Evolutionary conservation across 441 rosid genomes (phyloP), one percentile per base, ranked within the genome.

Genomic region (Kokia cookei): DNA sequence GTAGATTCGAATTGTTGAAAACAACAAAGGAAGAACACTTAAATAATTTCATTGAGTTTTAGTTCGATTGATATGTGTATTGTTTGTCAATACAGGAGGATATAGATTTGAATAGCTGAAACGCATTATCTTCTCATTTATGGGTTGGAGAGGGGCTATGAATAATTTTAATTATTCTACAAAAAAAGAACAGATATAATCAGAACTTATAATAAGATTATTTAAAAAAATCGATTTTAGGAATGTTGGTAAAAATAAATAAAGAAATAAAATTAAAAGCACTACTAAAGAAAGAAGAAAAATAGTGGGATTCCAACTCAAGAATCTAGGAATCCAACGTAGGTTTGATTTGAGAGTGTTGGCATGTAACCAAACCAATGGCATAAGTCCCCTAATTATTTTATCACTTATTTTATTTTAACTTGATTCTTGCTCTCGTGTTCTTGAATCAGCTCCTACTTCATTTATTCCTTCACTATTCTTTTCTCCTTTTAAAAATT

Each of bases 401-500:
- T 45, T 45, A 45, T 12, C 3, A 9, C 13, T 5, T 2, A 45
- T 45, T 45, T 14, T 48, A 48, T 48, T 5, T 32, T 32, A 32
- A 32, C 2, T n/a, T 50, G 8, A 45, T 73, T 42, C 54, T 14
- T 19, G 42, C 81, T 19, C 73, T 19, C 77, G 73, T 73, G 71
- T 75, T 51, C 32, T 72, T 63, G 65, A 76, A 81, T 78, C 82
- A 83, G 73, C 84, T 35, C 65, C 84, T 82, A 81, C 79, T 75
- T 65, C 64, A 2, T 10, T 45, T 45, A 45, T 45, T 45, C 50
- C 14, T 10, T 45, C 50, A 45, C 50, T 45, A 2, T 45, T 45
- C 45, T 10, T 42, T 45, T 45, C 0, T 68, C 14, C 2, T 24
- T 48, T 15, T 53, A 14, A 7, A 13, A 17, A 62, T 22, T 4